These are phyloP conservation scores for Thielaviopsis musarum DNA, from an alignment of 2,329 filamentous ascomycete genomes.

Conservation along the genomic window DNA sequence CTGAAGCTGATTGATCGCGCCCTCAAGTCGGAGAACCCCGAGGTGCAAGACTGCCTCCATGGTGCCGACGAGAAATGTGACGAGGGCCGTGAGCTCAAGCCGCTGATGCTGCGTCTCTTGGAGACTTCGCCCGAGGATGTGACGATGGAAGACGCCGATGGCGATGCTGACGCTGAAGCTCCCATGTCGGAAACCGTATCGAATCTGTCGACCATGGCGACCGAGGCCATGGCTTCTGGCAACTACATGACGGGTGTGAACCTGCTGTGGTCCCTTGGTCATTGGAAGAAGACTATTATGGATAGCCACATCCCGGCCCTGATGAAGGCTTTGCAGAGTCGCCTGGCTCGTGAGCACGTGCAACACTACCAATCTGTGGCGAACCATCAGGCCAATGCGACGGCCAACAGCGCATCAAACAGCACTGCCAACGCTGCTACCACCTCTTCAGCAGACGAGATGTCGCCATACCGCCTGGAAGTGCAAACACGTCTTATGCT, in stretches of 20 bases:
- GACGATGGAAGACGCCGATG: constrained; percentile 59
- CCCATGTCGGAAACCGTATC: constrained; percentile 75
- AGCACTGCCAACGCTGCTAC: constrained; percentile 17
- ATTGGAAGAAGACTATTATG: constrained; percentile 70
- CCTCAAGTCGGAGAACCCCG: constrained; percentile 71
- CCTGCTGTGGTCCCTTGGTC: constrained; percentile 78
- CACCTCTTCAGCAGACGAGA: constrained; percentile 24
- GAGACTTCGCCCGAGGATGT: constrained; percentile 69
- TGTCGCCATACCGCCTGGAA: constrained; percentile 64
- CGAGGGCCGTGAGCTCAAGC: constrained; percentile 52
- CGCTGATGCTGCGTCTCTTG: constrained; percentile 66
- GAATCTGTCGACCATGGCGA: constrained; percentile 70
- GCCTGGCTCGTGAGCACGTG: constrained; percentile 87
- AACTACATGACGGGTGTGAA: constrained; percentile 84
- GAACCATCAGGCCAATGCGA: constrained; percentile 30
- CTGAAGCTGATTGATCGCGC: constrained; percentile 85
- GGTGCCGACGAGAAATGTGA: constrained; percentile 52
- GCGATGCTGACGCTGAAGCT: constrained; percentile 66
- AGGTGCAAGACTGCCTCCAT: constrained; percentile 87
- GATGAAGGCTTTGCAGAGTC: constrained; percentile 85
- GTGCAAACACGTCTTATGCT: constrained; percentile 84
- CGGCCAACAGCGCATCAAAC: constrained; percentile 29
- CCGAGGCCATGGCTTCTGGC: constrained; percentile 64
- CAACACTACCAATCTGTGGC: constrained; percentile 48
- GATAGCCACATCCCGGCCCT: constrained; percentile 75